phyloP scores from a whole-genome alignment of 768 basidiomycete genomes.

The Galerina marginata region DNA sequence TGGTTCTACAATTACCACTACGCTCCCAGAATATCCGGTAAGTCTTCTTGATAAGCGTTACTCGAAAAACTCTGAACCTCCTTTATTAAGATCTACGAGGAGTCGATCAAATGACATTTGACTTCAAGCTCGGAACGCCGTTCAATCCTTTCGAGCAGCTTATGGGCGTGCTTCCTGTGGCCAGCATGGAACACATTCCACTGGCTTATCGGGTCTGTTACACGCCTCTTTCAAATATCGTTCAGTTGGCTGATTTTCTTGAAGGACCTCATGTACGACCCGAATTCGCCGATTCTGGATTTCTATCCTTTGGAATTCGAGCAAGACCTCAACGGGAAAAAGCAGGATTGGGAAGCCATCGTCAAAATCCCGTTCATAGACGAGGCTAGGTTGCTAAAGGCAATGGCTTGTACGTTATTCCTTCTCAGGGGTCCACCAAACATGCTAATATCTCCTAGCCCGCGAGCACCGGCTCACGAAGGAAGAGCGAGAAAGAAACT shows the following conservation, averaged over 20 bases:
- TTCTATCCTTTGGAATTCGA: slow-evolving; percentile 95
- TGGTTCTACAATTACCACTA: slow-evolving; percentile 99
- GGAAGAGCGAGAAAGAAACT: slow-evolving; percentile 80
- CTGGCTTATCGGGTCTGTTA: slow-evolving; percentile 75
- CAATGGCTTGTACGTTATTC: slow-evolving; percentile 74
- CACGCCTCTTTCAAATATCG: neutral
- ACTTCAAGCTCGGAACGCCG: slow-evolving; percentile 85
- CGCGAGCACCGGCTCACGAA: slow-evolving; percentile 77
- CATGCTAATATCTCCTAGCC: slow-evolving; percentile 44
- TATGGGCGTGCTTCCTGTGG: slow-evolving; percentile 95
- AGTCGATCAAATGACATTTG: slow-evolving; percentile 83
- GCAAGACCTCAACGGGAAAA: slow-evolving; percentile 96
- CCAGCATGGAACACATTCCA: slow-evolving; percentile 90
- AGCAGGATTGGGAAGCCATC: slow-evolving; percentile 97
- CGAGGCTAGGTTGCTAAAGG: slow-evolving; percentile 71
- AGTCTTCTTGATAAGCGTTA: slow-evolving; percentile 20
- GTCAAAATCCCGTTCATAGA: slow-evolving; percentile 99
- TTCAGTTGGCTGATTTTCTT: neutral
- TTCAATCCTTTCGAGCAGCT: slow-evolving; percentile 95
- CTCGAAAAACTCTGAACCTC: neutral
- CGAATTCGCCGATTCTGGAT: slow-evolving; percentile 86
- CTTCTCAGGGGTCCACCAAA: neutral
- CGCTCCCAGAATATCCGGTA: slow-evolving; percentile 94
- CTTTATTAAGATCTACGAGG: slow-evolving; percentile 53
- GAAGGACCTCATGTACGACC: slow-evolving; percentile 88